Evolutionary conservation across 78 protist species (phyloP).

Genomic region (Neovahlkampfia damariscottae): DNA sequence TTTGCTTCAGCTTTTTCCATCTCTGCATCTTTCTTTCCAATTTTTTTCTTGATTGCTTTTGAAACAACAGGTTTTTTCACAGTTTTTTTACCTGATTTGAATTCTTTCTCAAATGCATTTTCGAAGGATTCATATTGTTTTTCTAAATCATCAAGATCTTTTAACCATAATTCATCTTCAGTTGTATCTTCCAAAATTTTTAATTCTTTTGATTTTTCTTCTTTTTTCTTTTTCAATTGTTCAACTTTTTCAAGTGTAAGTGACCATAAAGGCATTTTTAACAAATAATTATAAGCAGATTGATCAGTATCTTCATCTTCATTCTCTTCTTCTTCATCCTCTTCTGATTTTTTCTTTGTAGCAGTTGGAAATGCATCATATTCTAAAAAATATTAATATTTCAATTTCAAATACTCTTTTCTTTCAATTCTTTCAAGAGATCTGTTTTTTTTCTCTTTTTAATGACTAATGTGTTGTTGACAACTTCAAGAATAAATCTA

Average conservation of each 20-base stretch:
- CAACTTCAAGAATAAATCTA: constrained; percentile 61
- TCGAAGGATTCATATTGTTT: background rate
- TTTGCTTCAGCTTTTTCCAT: background rate
- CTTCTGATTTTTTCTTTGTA: background rate
- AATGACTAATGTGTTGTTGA: constrained; percentile 42
- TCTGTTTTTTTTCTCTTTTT: constrained; percentile 38
- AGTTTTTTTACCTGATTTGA: background rate
- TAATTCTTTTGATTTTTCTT: background rate
- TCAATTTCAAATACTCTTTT: constrained; percentile 6
- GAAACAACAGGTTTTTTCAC: background rate
- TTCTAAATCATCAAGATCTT: background rate
- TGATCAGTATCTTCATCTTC: background rate
- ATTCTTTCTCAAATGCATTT: background rate
- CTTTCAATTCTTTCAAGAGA: constrained; percentile 38
- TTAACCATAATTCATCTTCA: background rate
- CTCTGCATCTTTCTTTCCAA: background rate
- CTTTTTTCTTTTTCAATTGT: background rate
- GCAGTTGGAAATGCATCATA: background rate
- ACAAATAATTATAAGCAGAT: background rate
- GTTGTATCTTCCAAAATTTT: background rate
- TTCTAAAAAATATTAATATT: background rate
- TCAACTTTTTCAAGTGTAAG: constrained; percentile 2
- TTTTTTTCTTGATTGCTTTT: background rate
- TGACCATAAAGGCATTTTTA: background rate
- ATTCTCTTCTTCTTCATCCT: background rate